These are phyloP conservation scores for Mucor indicus DNA, from an alignment of 371 early-diverging fungal genomes.

Conservation along the genomic window DNA sequence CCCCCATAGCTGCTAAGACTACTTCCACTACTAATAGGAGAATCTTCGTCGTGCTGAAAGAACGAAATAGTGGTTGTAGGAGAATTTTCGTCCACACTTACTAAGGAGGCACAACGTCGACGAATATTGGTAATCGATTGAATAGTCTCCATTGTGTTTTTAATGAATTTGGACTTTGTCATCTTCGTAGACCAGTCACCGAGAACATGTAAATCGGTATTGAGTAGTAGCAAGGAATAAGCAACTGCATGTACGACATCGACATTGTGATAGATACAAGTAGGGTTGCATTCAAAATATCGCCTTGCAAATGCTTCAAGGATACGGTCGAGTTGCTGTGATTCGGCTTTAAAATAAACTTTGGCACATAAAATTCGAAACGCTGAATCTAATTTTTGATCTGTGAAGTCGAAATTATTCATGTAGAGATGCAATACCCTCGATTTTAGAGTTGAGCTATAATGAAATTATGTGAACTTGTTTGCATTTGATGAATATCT, in stretches of 20 bases:
- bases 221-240: constrained; percentile 82
- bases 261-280: constrained; percentile 5
- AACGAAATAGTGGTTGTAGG: too few species aligned
- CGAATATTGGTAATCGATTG: too few species aligned
- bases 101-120: too few species aligned
- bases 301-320: constrained; percentile 72
- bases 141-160: constrained; percentile 52
- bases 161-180: constrained; percentile 48
- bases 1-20: too few species aligned
- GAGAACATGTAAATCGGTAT: constrained; percentile 86
- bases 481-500: too few species aligned
- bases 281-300: constrained; percentile 74
- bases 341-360: constrained; percentile 78
- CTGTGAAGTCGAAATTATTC: constrained; percentile 68
- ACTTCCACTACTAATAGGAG: too few species aligned
- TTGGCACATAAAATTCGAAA: constrained; percentile 71
- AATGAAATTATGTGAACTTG: too few species aligned
- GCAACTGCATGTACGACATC: constrained; percentile 79
- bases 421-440: constrained; percentile 53
- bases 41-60: too few species aligned
- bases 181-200: constrained; percentile 44
- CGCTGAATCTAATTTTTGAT: constrained; percentile 66
- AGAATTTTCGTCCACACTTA: too few species aligned
- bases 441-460: constrained; percentile 7
- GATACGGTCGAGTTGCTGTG: constrained; percentile 85